Conservation (phyloP, 192 early-diverging fungal species). For the Entomortierella chlamydospora region DNA sequence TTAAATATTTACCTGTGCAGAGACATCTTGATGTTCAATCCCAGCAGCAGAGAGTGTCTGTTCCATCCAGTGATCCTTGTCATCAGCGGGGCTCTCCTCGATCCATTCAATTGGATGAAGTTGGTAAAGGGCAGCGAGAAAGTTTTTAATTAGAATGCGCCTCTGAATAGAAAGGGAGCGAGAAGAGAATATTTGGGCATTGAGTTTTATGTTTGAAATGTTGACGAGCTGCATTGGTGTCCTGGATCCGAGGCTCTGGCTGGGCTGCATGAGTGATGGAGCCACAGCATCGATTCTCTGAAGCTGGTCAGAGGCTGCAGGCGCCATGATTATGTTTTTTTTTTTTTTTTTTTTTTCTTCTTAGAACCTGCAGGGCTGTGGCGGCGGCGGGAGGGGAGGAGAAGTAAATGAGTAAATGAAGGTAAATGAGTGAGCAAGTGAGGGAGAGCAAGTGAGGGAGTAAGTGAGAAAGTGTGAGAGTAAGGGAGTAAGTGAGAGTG, state of each 20-base stretch:
- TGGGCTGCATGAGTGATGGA: constrained; percentile 25
- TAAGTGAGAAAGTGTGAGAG: constrained; percentile 1
- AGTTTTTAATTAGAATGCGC: constrained; percentile 48
- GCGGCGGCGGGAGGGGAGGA: neutral
- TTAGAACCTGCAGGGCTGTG: too few relatives aligned
- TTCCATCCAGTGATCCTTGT: constrained; percentile 47
- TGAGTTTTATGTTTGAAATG: constrained; percentile 41
- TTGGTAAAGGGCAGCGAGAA: constrained; percentile 36
- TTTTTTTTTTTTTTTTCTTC: neutral
- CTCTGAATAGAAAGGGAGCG: constrained; percentile 29
- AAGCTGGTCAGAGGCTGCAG: neutral
- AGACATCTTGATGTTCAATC: constrained; percentile 4
- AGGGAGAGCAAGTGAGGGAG: neutral
- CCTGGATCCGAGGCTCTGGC: constrained; percentile 14
- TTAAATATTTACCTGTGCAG: constrained; percentile 7
- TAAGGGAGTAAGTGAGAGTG: neutral
- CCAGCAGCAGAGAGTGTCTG: constrained; percentile 44
- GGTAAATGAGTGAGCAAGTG: neutral
- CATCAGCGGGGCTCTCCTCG: constrained; percentile 17
- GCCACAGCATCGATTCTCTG: constrained; percentile 9
- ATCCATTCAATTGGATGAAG: constrained; percentile 39
- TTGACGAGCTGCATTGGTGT: constrained; percentile 40
- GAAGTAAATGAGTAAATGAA: neutral
- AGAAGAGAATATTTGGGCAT: constrained; percentile 32
- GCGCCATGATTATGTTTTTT: neutral